Base-by-base conservation (phyloP, 768 basidiomycete genomes). In the Mycena leptocephala region DNA sequence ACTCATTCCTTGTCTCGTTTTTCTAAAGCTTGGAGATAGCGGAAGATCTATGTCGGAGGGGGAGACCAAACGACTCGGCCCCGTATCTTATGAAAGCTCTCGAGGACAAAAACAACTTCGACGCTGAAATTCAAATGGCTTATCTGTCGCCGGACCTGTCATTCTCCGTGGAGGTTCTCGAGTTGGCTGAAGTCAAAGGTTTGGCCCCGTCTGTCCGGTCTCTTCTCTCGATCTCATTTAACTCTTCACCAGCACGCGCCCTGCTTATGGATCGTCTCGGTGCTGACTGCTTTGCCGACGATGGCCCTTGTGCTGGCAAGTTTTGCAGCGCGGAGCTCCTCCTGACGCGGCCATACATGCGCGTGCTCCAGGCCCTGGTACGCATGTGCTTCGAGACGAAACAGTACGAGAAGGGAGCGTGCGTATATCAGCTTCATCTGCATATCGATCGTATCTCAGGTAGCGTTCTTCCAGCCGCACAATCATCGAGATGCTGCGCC, bases 1-100 rank as follows among this genome's bases (percentile, higher is more conserved):
- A 63, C 62, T 64, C 20, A 72, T 32, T 13, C 24, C 16, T 2
- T 39, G 59, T 24, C 43, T 14, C n/a, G n/a, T n/a, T n/a, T n/a
- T n/a, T n/a, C n/a, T 9, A 20, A 30, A 88, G 86, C 65, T 80
- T 87, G n/a, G 80, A 51, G 48, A 24, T 51, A 22, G 18, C 48
- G 20, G 48, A 51, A 22, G 48, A 84, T 33, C 80, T 88, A 1
- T 86, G 84, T 70, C 76, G 81, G 26, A 80, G 77, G 64, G 68
- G 82, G n/a, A 84, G 82, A 63, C 85, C 85, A 5, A 61, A 82
- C 24, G 76, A 88, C 64, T 86, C 87, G 0, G 58, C 84, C 9
- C 88, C 88, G 0, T 89, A 87, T 70, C 81, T 89, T 5, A 53
- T 80, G 28, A 84, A 84, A 72, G 87, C 88, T 0, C 79, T 89